phyloP scores from a whole-genome alignment of 257 asterid species.

The Solanum clarkiae region DNA sequence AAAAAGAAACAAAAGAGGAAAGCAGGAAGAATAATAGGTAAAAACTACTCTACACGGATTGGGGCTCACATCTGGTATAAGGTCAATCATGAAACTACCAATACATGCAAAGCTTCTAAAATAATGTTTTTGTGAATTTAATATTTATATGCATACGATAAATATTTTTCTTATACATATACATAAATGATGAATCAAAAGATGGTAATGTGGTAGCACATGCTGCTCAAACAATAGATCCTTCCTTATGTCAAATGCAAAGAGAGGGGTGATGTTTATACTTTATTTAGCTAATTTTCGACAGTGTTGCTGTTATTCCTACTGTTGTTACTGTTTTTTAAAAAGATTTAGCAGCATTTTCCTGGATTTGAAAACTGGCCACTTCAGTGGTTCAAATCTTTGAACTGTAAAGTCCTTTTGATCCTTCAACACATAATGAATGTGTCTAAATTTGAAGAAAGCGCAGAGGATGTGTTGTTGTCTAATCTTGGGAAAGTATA shows the following conservation, averaged over 20 bases:
- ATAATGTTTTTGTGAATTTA: background rate
- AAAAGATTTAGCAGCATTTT: background rate
- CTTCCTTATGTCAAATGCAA: background rate
- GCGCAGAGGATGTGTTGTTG: background rate
- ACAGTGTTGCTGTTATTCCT: background rate
- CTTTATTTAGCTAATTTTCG: background rate
- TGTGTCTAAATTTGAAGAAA: too few species aligned
- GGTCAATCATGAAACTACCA: background rate
- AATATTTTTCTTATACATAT: background rate
- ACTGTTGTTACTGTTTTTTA: background rate
- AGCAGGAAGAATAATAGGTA: background rate
- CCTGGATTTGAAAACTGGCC: background rate
- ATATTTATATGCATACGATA: background rate
- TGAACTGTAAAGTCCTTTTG: too few species aligned
- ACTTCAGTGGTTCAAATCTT: background rate
- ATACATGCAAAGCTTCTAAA: background rate
- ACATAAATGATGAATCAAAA: background rate
- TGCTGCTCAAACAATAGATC: background rate
- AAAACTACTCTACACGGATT: background rate
- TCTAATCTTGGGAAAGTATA: background rate
- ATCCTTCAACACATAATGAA: too few species aligned
- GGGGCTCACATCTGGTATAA: background rate
- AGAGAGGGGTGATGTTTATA: background rate
- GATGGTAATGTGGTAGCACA: background rate
- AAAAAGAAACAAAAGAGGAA: background rate